Conservation (phyloP, 2,329 filamentous ascomycete genomes). For the Nothophaeocryptopus gaeumannii region DNA sequence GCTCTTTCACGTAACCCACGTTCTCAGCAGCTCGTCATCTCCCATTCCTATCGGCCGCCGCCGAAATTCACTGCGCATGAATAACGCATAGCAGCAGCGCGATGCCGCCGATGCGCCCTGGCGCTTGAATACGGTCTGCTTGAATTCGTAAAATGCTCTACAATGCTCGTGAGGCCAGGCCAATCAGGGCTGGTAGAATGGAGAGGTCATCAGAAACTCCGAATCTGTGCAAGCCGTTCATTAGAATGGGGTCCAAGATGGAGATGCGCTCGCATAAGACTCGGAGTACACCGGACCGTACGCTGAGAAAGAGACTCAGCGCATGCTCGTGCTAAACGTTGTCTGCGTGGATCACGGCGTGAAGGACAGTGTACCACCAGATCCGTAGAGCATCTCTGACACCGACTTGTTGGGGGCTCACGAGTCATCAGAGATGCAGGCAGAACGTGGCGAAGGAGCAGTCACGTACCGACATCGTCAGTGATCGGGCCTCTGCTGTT, state of each 20-base stretch:
- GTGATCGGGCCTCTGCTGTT: conserved; percentile 22
- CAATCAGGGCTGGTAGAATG: conserved; percentile 23
- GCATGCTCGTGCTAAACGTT: background rate
- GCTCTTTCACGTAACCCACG: no score
- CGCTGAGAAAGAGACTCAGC: conserved; percentile 17
- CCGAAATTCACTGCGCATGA: no score
- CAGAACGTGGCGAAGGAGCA: conserved; percentile 4
- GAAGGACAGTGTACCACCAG: conserved; percentile 21
- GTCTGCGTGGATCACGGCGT: conserved; percentile 1
- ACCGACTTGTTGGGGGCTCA: conserved; percentile 23
- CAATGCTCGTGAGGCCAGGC: conserved; percentile 9
- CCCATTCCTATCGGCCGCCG: no score
- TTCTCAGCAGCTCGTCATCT: no score
- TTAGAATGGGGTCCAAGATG: conserved; percentile 17
- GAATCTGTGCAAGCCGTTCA: conserved; percentile 18
- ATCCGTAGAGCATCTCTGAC: conserved; percentile 29
- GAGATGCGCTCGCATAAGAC: conserved; percentile 11
- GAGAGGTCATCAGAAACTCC: conserved; percentile 27
- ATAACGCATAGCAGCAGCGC: no score
- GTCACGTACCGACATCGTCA: conserved; percentile 29
- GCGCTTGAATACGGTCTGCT: no score
- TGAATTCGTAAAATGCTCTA: no score
- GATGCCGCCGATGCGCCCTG: no score
- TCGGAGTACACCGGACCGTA: conserved; percentile 24
- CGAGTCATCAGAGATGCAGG: conserved; percentile 17